Evolutionary conservation across 495 filamentous ascomycete genomes (phyloP), one percentile per base, ranked within the genome.

Genomic region (Xylona heveae): DNA sequence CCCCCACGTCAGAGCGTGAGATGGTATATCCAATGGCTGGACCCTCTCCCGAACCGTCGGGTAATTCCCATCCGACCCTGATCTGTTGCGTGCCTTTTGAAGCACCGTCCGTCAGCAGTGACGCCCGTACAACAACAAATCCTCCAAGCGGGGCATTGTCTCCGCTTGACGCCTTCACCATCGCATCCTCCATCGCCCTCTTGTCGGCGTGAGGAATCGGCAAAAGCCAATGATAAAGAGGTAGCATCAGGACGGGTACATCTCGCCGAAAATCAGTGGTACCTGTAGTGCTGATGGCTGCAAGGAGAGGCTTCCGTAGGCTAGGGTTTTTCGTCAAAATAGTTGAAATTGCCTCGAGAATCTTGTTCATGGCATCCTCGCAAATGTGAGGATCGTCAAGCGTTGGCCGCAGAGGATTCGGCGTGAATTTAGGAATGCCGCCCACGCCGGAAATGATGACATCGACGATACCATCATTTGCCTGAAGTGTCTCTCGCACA

Each of bases 371-470:
- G 22, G 54, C 63, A 16, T 55, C 52, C 28, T 59, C 48, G 48
- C 73, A 77, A 30, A 73, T 53, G n/a, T 53, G 42, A 0, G 68
- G 61, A 45, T 77, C 66, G 35, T 61, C 53, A 16, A 68, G 41
- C 1, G 43, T 52, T 6, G 54, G 54, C 1, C 30, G 28, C 0
- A 39, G 24, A 28, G 47, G 54, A 33, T 37, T 46, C 25, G 26
- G 34, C 22, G 43, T 33, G 17, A 52, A 36, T 13, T 23, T 31
- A 1, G 53, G 52, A 0, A 13, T 13, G 24, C 32, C 34, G 17
- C 53, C 53, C 13, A 58, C 32, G 26, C 47, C 48, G 30, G 34
- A 46, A 18, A 53, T 14, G 30, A 58, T 45, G 10, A 35, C 32
- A 37, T 53, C 49, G 22, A 47, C 49, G 4, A 52, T 29, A 13